Base-by-base conservation (phyloP, 495 filamentous ascomycete genomes). In the Copromyces sp. region DNA sequence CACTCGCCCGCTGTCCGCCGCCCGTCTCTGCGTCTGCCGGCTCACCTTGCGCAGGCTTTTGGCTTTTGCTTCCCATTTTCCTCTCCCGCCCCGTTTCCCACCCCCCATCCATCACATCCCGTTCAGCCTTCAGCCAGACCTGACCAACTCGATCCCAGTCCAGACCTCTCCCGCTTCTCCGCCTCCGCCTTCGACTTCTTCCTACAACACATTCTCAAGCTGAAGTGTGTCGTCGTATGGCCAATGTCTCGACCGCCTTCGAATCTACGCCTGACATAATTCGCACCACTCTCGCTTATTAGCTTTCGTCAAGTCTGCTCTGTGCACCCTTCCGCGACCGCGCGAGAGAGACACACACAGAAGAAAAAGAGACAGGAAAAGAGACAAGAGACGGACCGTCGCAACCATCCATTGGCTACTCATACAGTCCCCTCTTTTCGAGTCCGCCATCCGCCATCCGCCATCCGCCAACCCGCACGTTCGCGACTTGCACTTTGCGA, bases 1-100 rank as follows among this genome's bases (percentile, higher is more conserved):
- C 53, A 32, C 68, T 44, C 70, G 45, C 59, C 73, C 74, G 72
- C 75, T 73, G 75, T 71, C 72, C 41, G 40, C 61, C 38, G 68
- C 70, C 53, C 42, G 53, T 61, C 72, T 73, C 38, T 24, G 39
- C 41, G 68, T 39, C 45, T 39, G 42, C 70, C 70, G 32, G 37
- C 72, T 72, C 72, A 47, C 69, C 70, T 71, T 73, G 45, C 72
- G 35, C 42, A 69, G 37, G 17, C 24, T 59, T 71, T 61, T 70
- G 9, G 41, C 40, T 70, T 61, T 35, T 32, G 65, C 9, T 53
- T 39, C 42, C 69, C 68, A 45, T 41, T 42, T 42, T 47, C 40
- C 71, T 41, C 39, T 24, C 40, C 73, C 38, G 39, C 37, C 61
- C 61, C 11, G 35, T 12, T 32, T 39, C 39, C 71, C 61, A 53